Evolutionary conservation across 2,329 filamentous ascomycete species (phyloP), one percentile per base, ranked within the genome.

Genomic region (Clarireedia sp.): DNA sequence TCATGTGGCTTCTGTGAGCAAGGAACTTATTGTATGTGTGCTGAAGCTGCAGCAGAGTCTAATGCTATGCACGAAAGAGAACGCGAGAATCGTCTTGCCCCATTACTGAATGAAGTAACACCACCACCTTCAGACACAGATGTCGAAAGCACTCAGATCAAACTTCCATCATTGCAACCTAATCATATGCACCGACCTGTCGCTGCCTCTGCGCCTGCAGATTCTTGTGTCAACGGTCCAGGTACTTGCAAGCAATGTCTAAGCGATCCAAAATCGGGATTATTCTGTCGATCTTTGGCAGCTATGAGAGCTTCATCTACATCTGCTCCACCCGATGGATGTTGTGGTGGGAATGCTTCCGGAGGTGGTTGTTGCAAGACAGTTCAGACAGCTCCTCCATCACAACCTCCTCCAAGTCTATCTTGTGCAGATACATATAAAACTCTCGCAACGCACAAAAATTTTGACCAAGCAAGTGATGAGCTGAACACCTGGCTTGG

Each of bases 1-100:
- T 79, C 81, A 19, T 94, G 89, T 68, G 89, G 89, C 6, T 94
- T 94, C 72, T 94, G 89, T 71, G 82, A 85, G 59, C 87, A 91
- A 57, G 87, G 87, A 4, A 90, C 86, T 0, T 89, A 89, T 63
- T 94, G 89, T 66, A 83, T 90, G 61, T 94, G 89, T 69, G 88
- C 87, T 23, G 88, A 91, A 61, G 71, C 74, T 19, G 71, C 74
- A 23, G 16, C 71, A 70, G 33, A 55, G 44, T 54, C 70, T 38
- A 70, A 23, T 71, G 36, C 57, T 26, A 41, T 68, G 29, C 70
- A 70, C 36, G 69, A 64, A 17, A 58, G 50, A 37, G 61, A 66
- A 3, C 61, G 61, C 26, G 59, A 67, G 44, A 67, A 67, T 56
- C 65, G 63, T 26, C 61, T 77, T 24, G 70, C 74, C 37, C 73